Percentiles rank a stretch among this genome's conserved stretches.
Evolutionary conservation across 1,284 basidiomycete genomes (phyloP).

Genomic region (Puccinia novopanici): DNA sequence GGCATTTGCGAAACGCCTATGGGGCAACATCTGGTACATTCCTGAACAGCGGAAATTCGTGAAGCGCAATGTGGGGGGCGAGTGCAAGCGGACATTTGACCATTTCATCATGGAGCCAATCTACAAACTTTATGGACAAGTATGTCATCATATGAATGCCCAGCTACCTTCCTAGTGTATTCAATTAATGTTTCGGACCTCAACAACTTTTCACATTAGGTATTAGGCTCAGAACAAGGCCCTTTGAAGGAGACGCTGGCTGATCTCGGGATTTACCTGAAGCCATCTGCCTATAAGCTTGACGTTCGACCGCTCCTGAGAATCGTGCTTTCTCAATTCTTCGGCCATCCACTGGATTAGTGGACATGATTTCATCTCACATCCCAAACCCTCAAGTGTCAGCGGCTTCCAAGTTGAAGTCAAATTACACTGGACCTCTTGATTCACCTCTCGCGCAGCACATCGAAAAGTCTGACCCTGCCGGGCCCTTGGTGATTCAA

Average conservation of each 20-base stretch:
- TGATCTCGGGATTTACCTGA: conserved; percentile 79
- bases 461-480: conserved; percentile 79
- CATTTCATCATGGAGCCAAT: conserved; percentile 95
- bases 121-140: conserved; percentile 91
- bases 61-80: conserved; percentile 77
- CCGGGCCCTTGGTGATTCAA: conserved; percentile 88
- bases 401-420: conserved; percentile 74
- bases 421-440: conserved; percentile 82
- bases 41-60: conserved; percentile 79
- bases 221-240: conserved; percentile 86
- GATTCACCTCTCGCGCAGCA: conserved; percentile 73
- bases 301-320: conserved; percentile 92
- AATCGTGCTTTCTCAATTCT: conserved; percentile 91
- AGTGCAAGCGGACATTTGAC: conserved; percentile 82
- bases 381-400: conserved; percentile 79
- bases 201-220: conserved; percentile 62
- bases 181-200: not conserved
- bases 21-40: conserved; percentile 98
- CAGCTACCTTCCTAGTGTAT: not conserved
- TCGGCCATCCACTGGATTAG: conserved; percentile 80
- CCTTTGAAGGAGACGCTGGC: conserved; percentile 78
- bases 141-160: conserved; percentile 53
- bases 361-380: conserved; percentile 87
- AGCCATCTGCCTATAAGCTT: conserved; percentile 95
- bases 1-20: conserved; percentile 77